Conservation (phyloP, 768 basidiomycete genomes). For the Suillus brevipes region DNA sequence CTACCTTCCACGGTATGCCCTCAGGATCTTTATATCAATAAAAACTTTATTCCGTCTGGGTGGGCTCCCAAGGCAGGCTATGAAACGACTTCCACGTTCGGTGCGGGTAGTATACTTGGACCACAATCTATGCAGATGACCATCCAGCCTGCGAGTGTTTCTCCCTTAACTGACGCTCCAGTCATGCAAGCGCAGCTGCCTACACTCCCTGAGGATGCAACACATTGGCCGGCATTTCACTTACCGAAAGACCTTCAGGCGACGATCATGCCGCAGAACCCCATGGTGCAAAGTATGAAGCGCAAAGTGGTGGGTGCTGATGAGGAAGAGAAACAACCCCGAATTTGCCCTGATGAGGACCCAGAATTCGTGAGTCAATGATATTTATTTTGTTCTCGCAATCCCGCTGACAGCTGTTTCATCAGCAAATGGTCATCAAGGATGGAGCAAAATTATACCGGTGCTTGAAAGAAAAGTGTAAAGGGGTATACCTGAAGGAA, state of each 20-base stretch:
- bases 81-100: background rate
- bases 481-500: background rate
- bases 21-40: background rate
- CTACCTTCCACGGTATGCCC: background rate
- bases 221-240: background rate
- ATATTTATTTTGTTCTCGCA: background rate
- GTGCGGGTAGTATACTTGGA: background rate
- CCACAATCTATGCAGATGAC: background rate
- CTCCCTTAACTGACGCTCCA: background rate
- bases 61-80: background rate
- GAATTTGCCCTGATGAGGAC: background rate
- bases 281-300: background rate
- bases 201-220: background rate
- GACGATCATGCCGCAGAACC: background rate
- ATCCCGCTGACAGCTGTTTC: background rate
- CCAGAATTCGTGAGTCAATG: background rate
- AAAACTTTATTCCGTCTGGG: background rate
- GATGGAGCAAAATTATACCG: background rate
- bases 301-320: background rate
- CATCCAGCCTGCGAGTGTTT: background rate
- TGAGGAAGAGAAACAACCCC: background rate
- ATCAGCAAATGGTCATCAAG: background rate
- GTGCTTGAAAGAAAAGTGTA: background rate
- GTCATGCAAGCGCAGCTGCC: background rate
- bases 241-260: background rate